These are phyloP conservation scores for Aquilaria agallochum DNA, from an alignment of 441 rosid genomes.

Conservation along the genomic window DNA sequence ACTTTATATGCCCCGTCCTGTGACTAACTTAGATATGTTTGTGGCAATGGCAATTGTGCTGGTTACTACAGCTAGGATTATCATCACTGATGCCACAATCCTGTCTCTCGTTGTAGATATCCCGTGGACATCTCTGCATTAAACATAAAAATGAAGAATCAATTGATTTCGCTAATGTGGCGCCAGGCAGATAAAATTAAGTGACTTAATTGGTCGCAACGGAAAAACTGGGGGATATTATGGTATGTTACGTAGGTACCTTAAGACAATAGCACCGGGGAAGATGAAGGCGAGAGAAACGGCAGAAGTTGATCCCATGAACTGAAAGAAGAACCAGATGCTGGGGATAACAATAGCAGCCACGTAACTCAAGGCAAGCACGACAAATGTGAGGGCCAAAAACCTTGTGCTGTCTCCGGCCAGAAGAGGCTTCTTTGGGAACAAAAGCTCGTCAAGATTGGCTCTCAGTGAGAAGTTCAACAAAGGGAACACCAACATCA, in stretches of 20 bases:
- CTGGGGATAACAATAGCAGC: conserved; percentile 66
- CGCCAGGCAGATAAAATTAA: neutral
- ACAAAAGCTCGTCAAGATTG: conserved; percentile 62
- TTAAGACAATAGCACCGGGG: conserved; percentile 69
- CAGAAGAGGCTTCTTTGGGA: conserved; percentile 35
- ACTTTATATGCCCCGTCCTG: conserved; percentile 13
- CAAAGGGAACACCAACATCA: conserved; percentile 79
- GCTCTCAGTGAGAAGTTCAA: conserved; percentile 72
- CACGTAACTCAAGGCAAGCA: conserved; percentile 45
- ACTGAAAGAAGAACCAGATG: conserved; percentile 82
- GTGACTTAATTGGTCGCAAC: neutral
- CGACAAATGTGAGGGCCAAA: conserved; percentile 36
- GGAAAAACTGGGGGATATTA: neutral
- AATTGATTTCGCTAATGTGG: conserved; percentile 1
- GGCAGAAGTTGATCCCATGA: conserved; percentile 77
- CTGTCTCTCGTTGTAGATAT: conserved; percentile 57
- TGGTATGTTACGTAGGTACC: conserved; percentile 25
- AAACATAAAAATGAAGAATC: neutral
- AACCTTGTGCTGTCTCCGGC: conserved; percentile 56
- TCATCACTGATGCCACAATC: conserved; percentile 56
- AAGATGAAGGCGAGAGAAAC: conserved; percentile 79
- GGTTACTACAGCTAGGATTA: conserved; percentile 57
- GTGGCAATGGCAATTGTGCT: conserved; percentile 71
- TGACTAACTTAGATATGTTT: conserved; percentile 34
- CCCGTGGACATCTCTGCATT: conserved; percentile 58